Evolutionary conservation across 2,329 filamentous ascomycete species (phyloP), one percentile per base, ranked within the genome.

Genomic region (Ophiostoma ips): DNA sequence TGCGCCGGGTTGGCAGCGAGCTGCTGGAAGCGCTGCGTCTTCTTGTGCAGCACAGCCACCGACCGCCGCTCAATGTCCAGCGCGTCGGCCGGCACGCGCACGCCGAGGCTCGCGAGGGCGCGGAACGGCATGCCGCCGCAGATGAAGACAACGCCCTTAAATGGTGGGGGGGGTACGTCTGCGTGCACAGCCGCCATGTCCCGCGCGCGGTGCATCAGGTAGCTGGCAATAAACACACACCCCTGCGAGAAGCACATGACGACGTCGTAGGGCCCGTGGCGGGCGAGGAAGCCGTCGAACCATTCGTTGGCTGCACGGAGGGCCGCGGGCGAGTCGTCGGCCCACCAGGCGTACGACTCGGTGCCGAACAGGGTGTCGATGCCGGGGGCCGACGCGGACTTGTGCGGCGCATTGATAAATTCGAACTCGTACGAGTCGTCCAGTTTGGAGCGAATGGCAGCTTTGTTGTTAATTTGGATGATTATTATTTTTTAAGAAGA

Each of bases 101-200:
- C 57, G 6, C 62, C 64, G 5, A 70, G 58, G 33, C 65, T 62
- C 34, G 61, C 62, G 1, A 67, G 58, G 16, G 58, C 58, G 5
- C 54, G 52, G 30, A 69, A 58, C 11, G 66, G 62, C 36, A 70
- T 41, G 9, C 62, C 62, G 33, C 67, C 67, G 53, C 65, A 65
- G 37, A 69, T 58, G 55, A 70, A 69, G 31, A 69, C 56, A 47
- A 63, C 68, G 5, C 64, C 65, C 21, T 58, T 58, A 55, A 70
- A 68, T 1, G 65, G 64, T 9, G 63, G n/a, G n/a, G n/a, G 56
- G 5, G 58, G 57, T 3, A 56, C 50, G 9, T 56, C 52, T 56
- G 11, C 11, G 1, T 35, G n/a, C 2, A 36, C 13, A 11, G 44
- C 28, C 13, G 33, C 33, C 15, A 56, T 54, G 52, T 66, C 64